phyloP scores from a whole-genome alignment of 2,329 filamentous ascomycete genomes.

The Dothiorella sarmentorum region DNA sequence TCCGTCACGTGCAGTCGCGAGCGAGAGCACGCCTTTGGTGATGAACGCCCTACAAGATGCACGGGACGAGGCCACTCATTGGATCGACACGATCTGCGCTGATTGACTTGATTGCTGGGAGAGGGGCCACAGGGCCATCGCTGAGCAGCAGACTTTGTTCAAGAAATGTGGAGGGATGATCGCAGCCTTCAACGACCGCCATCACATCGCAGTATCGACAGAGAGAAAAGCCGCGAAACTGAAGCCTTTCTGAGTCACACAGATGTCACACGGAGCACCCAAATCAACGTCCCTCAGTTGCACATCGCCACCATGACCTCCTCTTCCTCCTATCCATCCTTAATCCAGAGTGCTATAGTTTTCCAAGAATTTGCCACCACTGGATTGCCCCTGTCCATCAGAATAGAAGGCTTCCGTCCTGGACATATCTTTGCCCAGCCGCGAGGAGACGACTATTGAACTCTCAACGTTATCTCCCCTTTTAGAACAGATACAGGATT shows the following conservation, averaged over 20 bases:
- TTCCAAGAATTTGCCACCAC: neutral
- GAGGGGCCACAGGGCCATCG: neutral
- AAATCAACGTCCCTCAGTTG: no score
- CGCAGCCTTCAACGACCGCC: no score
- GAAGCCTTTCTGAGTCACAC: neutral
- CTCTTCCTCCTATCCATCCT: neutral
- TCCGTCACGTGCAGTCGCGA: neutral
- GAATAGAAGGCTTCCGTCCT: neutral
- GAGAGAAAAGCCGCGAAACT: neutral
- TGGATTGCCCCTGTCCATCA: neutral
- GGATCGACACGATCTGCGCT: slow-evolving; percentile 11
- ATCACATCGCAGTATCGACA: no score
- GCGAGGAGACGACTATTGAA: neutral
- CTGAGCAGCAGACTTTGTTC: neutral
- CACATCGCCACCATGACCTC: neutral
- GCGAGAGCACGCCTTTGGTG: neutral
- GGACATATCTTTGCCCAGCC: neutral
- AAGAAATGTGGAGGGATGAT: no score
- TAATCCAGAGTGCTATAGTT: neutral
- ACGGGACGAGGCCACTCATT: neutral
- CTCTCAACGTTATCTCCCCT: no score
- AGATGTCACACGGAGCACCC: neutral
- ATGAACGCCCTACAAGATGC: slow-evolving; percentile 3
- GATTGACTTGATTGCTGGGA: neutral
- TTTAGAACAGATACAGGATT: no score